phyloP scores from a whole-genome alignment of 208 protist genomes.

The Leishmania guyanensis region DNA sequence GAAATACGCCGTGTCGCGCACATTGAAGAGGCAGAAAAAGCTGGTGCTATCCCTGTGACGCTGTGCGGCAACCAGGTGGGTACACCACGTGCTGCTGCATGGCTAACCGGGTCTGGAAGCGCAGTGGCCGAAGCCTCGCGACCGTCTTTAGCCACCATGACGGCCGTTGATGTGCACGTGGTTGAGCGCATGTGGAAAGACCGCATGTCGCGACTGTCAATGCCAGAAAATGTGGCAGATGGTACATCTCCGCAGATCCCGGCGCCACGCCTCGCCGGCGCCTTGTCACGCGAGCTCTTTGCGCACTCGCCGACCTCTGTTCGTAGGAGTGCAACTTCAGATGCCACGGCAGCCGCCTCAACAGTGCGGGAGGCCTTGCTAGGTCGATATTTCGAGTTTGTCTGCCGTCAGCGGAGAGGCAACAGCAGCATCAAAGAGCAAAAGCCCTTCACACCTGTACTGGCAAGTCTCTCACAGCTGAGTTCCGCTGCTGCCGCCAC shows the following conservation, averaged over 20 bases:
- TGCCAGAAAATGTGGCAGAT: not conserved
- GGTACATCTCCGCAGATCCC: too few relatives aligned
- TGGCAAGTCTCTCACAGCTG: not conserved
- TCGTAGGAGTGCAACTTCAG: not conserved
- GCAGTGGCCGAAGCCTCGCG: not conserved
- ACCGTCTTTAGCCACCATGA: not conserved
- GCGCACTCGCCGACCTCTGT: not conserved
- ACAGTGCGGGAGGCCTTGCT: constrained; percentile 27
- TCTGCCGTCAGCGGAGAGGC: constrained; percentile 7
- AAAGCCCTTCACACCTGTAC: constrained; percentile 3
- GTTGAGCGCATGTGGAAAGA: constrained; percentile 35
- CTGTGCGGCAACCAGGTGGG: not conserved
- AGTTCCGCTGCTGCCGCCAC: not conserved
- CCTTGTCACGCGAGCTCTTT: constrained; percentile 19
- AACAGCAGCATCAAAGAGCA: not conserved
- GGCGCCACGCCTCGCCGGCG: not conserved
- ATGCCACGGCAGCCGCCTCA: not conserved
- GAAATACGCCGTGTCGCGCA: constrained; percentile 48
- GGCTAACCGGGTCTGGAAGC: not conserved
- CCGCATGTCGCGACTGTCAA: not conserved
- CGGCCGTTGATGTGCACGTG: constrained; percentile 11
- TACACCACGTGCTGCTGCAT: not conserved
- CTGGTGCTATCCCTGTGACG: constrained; percentile 27
- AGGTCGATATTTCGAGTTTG: constrained; percentile 29
- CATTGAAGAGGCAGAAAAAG: constrained; percentile 41